phyloP scores from a whole-genome alignment of 2,329 filamentous ascomycete genomes.

The Zopfia rhizophila region DNA sequence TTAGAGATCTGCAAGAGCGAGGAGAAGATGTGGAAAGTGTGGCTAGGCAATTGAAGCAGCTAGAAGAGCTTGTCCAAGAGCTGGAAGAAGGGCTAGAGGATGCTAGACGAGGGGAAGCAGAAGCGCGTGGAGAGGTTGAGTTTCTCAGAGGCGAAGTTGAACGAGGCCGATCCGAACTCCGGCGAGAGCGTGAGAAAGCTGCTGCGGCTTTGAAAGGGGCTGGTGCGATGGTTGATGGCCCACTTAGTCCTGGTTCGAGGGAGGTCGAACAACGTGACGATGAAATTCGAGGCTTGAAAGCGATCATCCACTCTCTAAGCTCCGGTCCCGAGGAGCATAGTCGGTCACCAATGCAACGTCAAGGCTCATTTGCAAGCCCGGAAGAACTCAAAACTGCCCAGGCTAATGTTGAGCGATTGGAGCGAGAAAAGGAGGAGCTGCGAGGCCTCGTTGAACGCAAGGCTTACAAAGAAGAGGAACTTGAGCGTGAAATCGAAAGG shows the following conservation, averaged over 20 bases:
- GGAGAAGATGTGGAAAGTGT: conserved; percentile 92
- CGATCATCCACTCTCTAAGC: conserved; percentile 96
- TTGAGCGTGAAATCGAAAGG: conserved; percentile 81
- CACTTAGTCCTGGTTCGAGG: conserved; percentile 63
- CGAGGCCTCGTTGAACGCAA: conserved; percentile 79
- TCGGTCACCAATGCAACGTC: conserved; percentile 43
- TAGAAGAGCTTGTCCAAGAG: conserved; percentile 96
- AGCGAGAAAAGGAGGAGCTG: conserved; percentile 82
- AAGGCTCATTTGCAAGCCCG: conserved; percentile 37
- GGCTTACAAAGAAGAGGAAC: conserved; percentile 78
- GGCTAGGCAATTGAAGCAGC: conserved; percentile 88
- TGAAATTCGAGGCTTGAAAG: conserved; percentile 95
- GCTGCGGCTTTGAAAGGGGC: conserved; percentile 68
- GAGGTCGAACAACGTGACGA: conserved; percentile 95
- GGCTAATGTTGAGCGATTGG: conserved; percentile 73
- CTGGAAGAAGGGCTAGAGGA: conserved; percentile 97
- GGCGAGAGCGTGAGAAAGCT: conserved; percentile 86
- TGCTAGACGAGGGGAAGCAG: conserved; percentile 90
- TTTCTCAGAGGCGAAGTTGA: conserved; percentile 96
- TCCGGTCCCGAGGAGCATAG: conserved; percentile 67
- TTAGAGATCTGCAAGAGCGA: conserved; percentile 82
- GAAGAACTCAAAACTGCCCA: conserved; percentile 68
- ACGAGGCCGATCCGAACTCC: conserved; percentile 85
- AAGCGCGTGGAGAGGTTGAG: conserved; percentile 94
- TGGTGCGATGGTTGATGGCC: conserved; percentile 57